phyloP scores from a whole-genome alignment of 2,329 filamentous ascomycete species.

The Elsinoe necatrix region DNA sequence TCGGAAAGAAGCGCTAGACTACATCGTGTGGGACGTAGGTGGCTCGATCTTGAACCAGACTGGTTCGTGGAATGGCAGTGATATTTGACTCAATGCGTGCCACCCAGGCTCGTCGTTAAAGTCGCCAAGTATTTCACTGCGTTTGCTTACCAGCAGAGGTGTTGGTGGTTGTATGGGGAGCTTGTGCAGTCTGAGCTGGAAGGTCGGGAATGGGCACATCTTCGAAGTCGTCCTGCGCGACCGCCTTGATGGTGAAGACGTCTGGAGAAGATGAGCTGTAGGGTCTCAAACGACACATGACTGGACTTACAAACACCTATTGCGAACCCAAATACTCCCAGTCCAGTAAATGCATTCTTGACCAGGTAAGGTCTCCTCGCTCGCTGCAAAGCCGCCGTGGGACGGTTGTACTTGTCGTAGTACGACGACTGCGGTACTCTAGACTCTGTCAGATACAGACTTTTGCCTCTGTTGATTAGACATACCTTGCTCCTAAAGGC shows the following conservation, averaged over 20 bases:
- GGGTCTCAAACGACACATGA: neutral
- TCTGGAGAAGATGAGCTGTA: constrained; percentile 38
- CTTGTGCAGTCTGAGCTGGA: constrained; percentile 44
- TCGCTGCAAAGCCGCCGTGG: constrained; percentile 81
- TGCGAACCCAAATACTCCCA: constrained; percentile 66
- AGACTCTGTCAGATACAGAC: neutral
- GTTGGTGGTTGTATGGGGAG: constrained; percentile 21
- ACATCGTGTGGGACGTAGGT: too few species aligned
- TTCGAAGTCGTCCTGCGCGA: constrained; percentile 94
- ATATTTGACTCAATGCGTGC: too few species aligned
- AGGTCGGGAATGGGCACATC: constrained; percentile 84
- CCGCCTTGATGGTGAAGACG: constrained; percentile 65
- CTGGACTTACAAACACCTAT: constrained; percentile 70
- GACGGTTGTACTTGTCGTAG: constrained; percentile 80
- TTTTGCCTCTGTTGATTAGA: neutral
- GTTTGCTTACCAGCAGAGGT: neutral
- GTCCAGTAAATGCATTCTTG: constrained; percentile 76
- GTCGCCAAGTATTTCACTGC: neutral
- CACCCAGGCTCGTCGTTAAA: neutral
- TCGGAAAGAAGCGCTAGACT: too few species aligned
- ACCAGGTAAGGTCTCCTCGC: constrained; percentile 85
- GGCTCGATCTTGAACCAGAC: too few species aligned
- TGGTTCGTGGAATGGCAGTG: too few species aligned
- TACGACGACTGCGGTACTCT: constrained; percentile 67
- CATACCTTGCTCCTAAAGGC: constrained; percentile 22